Evolutionary conservation across 2,329 filamentous ascomycete species (phyloP).

Genomic region (Penicillium digitatum): DNA sequence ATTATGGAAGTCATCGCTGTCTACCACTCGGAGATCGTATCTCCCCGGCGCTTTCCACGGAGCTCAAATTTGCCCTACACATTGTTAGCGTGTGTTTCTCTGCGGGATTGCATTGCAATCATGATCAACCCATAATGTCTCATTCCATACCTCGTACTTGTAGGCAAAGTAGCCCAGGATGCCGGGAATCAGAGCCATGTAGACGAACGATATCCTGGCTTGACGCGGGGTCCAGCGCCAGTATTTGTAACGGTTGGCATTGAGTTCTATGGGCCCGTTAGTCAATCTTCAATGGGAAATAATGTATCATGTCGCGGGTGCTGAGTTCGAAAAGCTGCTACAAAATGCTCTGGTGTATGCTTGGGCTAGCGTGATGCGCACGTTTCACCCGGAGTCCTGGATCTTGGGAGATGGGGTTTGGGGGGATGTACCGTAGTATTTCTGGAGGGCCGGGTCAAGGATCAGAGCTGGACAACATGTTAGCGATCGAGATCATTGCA

Average conservation of each 20-base stretch:
- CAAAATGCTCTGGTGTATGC: background rate
- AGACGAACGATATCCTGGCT: constrained; percentile 73
- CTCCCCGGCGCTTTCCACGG: constrained; percentile 82
- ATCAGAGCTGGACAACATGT: constrained; percentile 46
- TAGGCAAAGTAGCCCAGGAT: constrained; percentile 69
- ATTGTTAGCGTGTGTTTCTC: constrained; percentile 14
- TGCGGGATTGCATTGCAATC: background rate
- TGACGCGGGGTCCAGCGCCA: constrained; percentile 90
- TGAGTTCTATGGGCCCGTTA: constrained; percentile 61
- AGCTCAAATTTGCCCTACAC: constrained; percentile 78
- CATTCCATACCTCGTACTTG: constrained; percentile 75
- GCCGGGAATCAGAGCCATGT: constrained; percentile 67
- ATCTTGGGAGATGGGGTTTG: constrained; percentile 12
- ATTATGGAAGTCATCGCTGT: constrained; percentile 17
- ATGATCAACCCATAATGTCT: background rate
- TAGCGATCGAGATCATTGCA: constrained; percentile 43
- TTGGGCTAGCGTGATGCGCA: background rate
- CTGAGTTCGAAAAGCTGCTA: background rate
- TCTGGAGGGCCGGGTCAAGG: constrained; percentile 46
- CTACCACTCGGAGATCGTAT: constrained; percentile 76
- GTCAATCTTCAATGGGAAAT: background rate
- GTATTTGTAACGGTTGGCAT: constrained; percentile 81
- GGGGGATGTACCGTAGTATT: constrained; percentile 48
- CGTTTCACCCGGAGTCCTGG: background rate
- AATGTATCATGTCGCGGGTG: background rate